phyloP scores from a whole-genome alignment of 2,329 filamentous ascomycete genomes.

The Proliferodiscus dingleyae region DNA sequence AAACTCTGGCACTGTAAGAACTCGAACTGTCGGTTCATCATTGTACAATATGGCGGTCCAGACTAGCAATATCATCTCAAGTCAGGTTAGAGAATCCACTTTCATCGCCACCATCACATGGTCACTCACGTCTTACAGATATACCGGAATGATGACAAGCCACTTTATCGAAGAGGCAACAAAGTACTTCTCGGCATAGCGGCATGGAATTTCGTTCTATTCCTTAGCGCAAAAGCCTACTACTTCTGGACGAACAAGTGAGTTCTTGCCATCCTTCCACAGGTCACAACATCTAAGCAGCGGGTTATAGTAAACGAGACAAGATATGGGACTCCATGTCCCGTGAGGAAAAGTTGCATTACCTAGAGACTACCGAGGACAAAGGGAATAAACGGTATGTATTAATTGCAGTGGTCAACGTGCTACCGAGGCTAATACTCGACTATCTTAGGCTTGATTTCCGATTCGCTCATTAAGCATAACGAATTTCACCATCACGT shows the following conservation, averaged over 20 bases:
- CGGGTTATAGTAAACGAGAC: too few relatives aligned
- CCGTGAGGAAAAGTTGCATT: constrained; percentile 40
- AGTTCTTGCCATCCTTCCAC: too few relatives aligned
- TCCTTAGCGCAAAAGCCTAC: constrained; percentile 41
- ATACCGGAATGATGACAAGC: constrained; percentile 40
- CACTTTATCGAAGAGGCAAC: constrained; percentile 51
- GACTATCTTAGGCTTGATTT: too few relatives aligned
- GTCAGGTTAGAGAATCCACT: too few relatives aligned
- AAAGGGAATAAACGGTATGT: constrained; percentile 39
- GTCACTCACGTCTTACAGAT: too few relatives aligned
- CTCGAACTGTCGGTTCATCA: constrained; percentile 56
- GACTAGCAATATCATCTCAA: constrained; percentile 35
- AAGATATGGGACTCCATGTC: constrained; percentile 41
- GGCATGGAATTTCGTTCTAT: constrained; percentile 41
- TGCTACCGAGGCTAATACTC: too few relatives aligned
- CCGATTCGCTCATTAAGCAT: constrained; percentile 26
- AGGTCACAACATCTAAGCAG: constrained; percentile 35
- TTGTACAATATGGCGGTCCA: constrained; percentile 55
- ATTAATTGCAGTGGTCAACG: too few relatives aligned
- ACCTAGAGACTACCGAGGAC: constrained; percentile 39
- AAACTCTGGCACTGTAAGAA: constrained; percentile 58
- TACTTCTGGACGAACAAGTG: constrained; percentile 42
- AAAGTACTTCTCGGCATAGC: constrained; percentile 47
- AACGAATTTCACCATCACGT: too few relatives aligned
- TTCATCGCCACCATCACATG: too few relatives aligned